Evolutionary conservation across 129 eudicot genomes (phyloP), one percentile per base, ranked within the genome.

Genomic region (Sambucus nigra): DNA sequence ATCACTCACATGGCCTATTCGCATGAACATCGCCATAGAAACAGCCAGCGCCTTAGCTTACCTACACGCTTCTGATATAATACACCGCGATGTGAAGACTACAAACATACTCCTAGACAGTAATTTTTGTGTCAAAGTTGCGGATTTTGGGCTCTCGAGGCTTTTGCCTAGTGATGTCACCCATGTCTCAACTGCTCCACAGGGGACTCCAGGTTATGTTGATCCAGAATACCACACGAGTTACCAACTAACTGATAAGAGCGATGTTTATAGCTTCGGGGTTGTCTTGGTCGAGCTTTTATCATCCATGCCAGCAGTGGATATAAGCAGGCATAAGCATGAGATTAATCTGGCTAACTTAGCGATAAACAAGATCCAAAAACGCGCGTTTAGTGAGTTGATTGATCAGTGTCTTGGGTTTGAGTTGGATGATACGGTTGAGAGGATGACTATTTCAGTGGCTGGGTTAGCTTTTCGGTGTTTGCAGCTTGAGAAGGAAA

Each of bases 181-280:
- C 21, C 87, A 80, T 53, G 56, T 80, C 60, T 80, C 87, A n/a
- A 80, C 87, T 0, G 87, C 87, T 25, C 87, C 87, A 1, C 87
- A 75, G 58, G 87, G 87, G 24, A 80, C 87, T 5, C 87, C 82
- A 0, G 82, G 87, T 9, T 80, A 80, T 19, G 61, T 80, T 1
- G 87, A 75, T 47, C 87, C 87, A 0, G 79, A 67, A 55, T 80
- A 80, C 32, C 73, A 64, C 25, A 69, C 64, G 39, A 67, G 71
- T 44, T 75, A 71, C 69, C 79, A 75, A 32, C 73, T 80, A 1
- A 80, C 79, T 2, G 66, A 52, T 21, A 80, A 71, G 46, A 75
- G 82, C 44, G 87, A 80, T 64, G 87, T 80, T 35, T 80, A 80
- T 12, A 80, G 87, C 70, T 75, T 80, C 38, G 87, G 87, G 0